Conservation (phyloP, 495 filamentous ascomycete genomes). For the Penicillium manginii region DNA sequence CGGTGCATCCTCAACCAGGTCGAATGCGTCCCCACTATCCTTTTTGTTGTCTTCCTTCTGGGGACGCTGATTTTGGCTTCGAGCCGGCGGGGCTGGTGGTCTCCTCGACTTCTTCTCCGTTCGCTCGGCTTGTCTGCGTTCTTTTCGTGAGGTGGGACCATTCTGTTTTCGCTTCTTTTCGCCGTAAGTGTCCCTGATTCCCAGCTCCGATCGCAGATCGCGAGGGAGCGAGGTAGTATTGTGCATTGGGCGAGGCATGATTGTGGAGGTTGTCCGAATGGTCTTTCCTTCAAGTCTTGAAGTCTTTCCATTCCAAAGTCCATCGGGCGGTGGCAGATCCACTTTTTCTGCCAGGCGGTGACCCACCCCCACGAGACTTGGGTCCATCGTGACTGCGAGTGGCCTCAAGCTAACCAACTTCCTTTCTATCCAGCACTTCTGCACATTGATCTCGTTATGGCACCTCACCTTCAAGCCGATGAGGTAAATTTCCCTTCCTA, state of each 20-base stretch:
- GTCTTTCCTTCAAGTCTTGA: not conserved
- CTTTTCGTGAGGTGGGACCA: slow-evolving; percentile 57
- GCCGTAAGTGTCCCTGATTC: slow-evolving; percentile 47
- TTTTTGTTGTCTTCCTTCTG: slow-evolving; percentile 20
- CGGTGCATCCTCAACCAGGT: slow-evolving; percentile 21
- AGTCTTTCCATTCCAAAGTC: not conserved
- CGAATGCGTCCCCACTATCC: slow-evolving; percentile 33
- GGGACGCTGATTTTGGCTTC: not conserved
- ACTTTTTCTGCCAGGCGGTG: slow-evolving; percentile 31
- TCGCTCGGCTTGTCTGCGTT: slow-evolving; percentile 61
- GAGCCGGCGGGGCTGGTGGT: slow-evolving; percentile 10
- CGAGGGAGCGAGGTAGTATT: slow-evolving; percentile 68
- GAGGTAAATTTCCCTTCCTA: slow-evolving; percentile 55
- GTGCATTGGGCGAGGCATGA: slow-evolving; percentile 46
- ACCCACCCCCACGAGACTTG: slow-evolving; percentile 20
- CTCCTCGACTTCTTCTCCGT: slow-evolving; percentile 54
- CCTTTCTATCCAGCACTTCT: slow-evolving; percentile 11
- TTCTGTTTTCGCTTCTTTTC: slow-evolving; percentile 45
- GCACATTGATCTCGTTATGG: slow-evolving; percentile 45
- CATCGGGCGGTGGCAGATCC: slow-evolving; percentile 21
- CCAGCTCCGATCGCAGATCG: slow-evolving; percentile 61
- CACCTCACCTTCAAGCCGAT: slow-evolving; percentile 68
- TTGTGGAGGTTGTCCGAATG: slow-evolving; percentile 22
- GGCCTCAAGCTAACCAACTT: slow-evolving; percentile 12
- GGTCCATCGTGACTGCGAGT: slow-evolving; percentile 5